These are phyloP conservation scores for Porodaedalea pini DNA, from an alignment of 1,284 basidiomycete genomes.

Conservation along the genomic window DNA sequence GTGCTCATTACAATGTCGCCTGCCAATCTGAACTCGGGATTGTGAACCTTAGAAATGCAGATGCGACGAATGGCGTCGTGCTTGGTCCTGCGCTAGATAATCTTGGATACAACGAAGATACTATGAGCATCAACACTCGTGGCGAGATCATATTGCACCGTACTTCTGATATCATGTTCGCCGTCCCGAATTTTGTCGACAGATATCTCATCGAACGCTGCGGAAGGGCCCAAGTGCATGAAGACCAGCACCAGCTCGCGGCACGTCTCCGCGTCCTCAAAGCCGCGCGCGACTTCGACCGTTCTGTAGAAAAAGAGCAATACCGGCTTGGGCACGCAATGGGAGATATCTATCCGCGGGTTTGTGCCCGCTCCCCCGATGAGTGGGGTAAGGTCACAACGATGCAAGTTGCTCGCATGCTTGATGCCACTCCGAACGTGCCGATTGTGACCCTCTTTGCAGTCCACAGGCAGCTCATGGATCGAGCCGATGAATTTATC, in stretches of 20 bases:
- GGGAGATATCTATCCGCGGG: slow-evolving; percentile 40
- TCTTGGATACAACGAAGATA: slow-evolving; percentile 33
- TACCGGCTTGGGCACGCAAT: slow-evolving; percentile 34
- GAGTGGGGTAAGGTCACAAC: slow-evolving; percentile 52
- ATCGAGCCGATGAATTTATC: slow-evolving; percentile 58
- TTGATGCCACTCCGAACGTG: slow-evolving; percentile 34
- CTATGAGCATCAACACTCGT: slow-evolving; percentile 40
- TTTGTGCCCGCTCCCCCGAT: slow-evolving; percentile 44
- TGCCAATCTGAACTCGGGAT: background rate
- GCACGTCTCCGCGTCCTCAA: slow-evolving; percentile 61
- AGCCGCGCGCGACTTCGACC: slow-evolving; percentile 48
- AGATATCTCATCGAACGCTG: slow-evolving; percentile 46
- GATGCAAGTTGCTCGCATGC: slow-evolving; percentile 43
- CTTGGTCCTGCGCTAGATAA: slow-evolving; percentile 34
- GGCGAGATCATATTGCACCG: slow-evolving; percentile 53
- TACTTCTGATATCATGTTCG: slow-evolving; percentile 52
- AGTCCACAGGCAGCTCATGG: slow-evolving; percentile 75
- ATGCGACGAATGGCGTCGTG: slow-evolving; percentile 44
- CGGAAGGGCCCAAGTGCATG: slow-evolving; percentile 34
- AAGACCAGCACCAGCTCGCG: slow-evolving; percentile 36
- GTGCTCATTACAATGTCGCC: background rate
- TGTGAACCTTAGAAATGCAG: slow-evolving; percentile 38
- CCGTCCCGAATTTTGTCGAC: slow-evolving; percentile 51
- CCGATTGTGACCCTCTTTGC: slow-evolving; percentile 51
- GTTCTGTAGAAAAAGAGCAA: slow-evolving; percentile 38